These are phyloP conservation scores for Delonix regia DNA, from an alignment of 306 rosid genomes.

Conservation along the genomic window DNA sequence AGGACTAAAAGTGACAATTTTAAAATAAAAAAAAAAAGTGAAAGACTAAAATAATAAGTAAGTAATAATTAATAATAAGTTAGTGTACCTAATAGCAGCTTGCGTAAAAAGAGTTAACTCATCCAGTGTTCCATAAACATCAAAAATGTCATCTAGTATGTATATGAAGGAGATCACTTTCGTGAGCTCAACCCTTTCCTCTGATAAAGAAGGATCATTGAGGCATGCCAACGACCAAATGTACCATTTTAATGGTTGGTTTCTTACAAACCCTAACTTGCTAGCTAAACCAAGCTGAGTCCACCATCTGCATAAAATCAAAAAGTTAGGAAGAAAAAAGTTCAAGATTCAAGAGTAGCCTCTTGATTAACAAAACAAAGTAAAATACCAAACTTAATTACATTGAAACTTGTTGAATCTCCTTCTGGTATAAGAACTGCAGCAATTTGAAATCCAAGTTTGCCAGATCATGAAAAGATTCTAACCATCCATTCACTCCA, in stretches of 20 bases:
- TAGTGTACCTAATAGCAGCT: constrained; percentile 48
- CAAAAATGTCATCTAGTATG: constrained; percentile 67
- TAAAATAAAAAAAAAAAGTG: no score
- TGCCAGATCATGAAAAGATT: constrained; percentile 46
- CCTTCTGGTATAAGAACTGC: constrained; percentile 43
- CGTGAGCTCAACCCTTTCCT: constrained; percentile 69
- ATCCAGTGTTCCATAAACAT: constrained; percentile 55
- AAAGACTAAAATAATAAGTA: no score
- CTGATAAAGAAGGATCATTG: constrained; percentile 46
- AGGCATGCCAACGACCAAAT: constrained; percentile 58
- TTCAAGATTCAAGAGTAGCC: no score
- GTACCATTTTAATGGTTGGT: constrained; percentile 78
- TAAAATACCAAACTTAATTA: constrained; percentile 15
- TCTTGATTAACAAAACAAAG: background rate
- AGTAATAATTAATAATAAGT: no score
- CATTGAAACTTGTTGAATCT: constrained; percentile 53
- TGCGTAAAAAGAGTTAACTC: constrained; percentile 65
- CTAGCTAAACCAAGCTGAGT: constrained; percentile 51
- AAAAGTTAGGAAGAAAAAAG: background rate
- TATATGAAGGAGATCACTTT: constrained; percentile 63
- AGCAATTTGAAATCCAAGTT: constrained; percentile 44
- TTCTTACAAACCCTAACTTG: constrained; percentile 52
- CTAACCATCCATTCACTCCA: constrained; percentile 42
- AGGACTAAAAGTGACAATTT: no score
- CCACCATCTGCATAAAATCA: constrained; percentile 57